phyloP scores from a whole-genome alignment of 129 eudicot genomes.

The Cynara cardunculus region DNA sequence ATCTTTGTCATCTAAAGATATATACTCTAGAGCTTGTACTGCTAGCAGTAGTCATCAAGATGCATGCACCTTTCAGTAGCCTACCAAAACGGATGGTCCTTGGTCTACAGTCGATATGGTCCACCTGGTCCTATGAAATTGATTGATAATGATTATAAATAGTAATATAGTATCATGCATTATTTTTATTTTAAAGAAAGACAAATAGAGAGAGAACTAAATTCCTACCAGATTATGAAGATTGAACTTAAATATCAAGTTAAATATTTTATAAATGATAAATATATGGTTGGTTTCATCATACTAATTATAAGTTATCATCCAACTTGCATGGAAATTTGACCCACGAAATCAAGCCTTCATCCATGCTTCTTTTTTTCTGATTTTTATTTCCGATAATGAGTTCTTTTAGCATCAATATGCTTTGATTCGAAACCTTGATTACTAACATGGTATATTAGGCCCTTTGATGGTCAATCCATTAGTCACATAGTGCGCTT shows the following conservation, averaged over 20 bases:
- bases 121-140: slow-evolving; percentile 26
- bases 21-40: slow-evolving; percentile 13
- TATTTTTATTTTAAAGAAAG: not conserved
- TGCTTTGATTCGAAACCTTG: not conserved
- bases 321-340: not conserved
- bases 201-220: not conserved
- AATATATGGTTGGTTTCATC: too few species aligned
- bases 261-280: not conserved
- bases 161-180: not conserved
- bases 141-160: slow-evolving; percentile 30
- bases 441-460: not conserved
- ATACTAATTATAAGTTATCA: not conserved
- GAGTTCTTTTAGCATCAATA: not conserved
- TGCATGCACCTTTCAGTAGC: slow-evolving; percentile 37
- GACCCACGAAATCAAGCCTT: not conserved
- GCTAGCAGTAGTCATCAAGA: not conserved
- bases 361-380: not conserved
- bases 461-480: not conserved
- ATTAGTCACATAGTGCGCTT: not conserved
- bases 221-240: not conserved
- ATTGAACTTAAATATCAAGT: not conserved
- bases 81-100: slow-evolving; percentile 35
- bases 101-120: slow-evolving; percentile 28
- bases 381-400: not conserved
- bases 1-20: slow-evolving; percentile 15